These are phyloP conservation scores for Atalantia buxifolia DNA, from an alignment of 345 rosid species.

Conservation along the genomic window DNA sequence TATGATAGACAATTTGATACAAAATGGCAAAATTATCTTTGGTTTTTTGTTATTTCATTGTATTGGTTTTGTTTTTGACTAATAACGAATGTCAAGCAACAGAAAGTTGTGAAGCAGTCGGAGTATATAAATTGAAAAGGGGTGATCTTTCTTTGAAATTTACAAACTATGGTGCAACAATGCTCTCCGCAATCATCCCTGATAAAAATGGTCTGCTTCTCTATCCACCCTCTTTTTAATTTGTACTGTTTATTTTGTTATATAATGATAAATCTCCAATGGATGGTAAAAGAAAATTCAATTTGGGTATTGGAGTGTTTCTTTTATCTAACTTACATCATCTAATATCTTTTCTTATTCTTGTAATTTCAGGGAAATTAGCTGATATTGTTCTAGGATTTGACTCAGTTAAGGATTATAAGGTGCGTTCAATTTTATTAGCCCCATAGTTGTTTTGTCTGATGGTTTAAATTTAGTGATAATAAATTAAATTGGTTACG, in stretches of 20 bases:
- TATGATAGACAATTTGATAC: background rate
- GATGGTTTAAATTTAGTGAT: no score
- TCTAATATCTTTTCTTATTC: background rate
- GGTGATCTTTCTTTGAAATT: slow-evolving; percentile 39
- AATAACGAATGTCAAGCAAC: background rate
- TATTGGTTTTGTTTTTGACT: slow-evolving; percentile 8
- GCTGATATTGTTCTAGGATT: slow-evolving; percentile 58
- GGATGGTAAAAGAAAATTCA: no score
- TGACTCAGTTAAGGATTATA: slow-evolving; percentile 35
- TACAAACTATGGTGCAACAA: slow-evolving; percentile 65
- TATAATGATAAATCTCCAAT: no score
- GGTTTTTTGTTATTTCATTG: background rate
- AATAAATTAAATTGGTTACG: no score
- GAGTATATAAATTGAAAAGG: slow-evolving; percentile 37
- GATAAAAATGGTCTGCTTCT: slow-evolving; percentile 44
- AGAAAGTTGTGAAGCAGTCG: slow-evolving; percentile 6
- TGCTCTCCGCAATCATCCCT: slow-evolving; percentile 54
- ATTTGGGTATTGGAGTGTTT: background rate
- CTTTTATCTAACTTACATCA: background rate
- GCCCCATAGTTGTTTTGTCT: no score
- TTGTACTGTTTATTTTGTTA: no score
- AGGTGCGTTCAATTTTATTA: slow-evolving; percentile 26
- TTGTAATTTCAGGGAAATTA: slow-evolving; percentile 36
- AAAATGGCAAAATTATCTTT: slow-evolving; percentile 8
- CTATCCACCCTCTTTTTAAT: background rate